Conservation (phyloP, 441 rosid genomes). For the Macaranga tanarius region DNA sequence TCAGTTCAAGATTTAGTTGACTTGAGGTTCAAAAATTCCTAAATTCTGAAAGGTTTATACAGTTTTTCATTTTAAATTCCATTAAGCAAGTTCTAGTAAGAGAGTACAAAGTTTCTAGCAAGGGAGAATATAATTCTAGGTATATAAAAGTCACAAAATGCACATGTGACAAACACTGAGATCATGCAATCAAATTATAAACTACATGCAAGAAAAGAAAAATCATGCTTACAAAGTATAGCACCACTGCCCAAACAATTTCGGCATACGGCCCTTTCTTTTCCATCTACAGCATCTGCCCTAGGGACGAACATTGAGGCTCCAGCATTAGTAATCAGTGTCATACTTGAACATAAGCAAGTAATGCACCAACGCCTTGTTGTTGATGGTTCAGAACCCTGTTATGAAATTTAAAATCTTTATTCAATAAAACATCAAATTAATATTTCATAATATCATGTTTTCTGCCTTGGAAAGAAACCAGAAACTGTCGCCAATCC, state of each 20-base stretch:
- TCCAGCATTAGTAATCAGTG: constrained; percentile 44
- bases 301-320: constrained; percentile 42
- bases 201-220: neutral
- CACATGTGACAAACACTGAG: neutral
- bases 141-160: neutral
- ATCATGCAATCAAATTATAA: neutral
- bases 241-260: constrained; percentile 85
- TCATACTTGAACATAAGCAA: constrained; percentile 58
- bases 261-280: constrained; percentile 65
- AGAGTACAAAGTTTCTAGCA: neutral
- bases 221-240: constrained; percentile 61
- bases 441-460: neutral
- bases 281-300: constrained; percentile 52
- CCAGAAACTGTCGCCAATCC: neutral
- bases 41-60: neutral
- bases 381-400: constrained; percentile 44
- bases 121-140: neutral
- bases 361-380: constrained; percentile 70
- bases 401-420: constrained; percentile 16
- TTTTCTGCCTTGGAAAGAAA: neutral
- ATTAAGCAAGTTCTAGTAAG: neutral
- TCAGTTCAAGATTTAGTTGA: neutral
- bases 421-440: neutral
- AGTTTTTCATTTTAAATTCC: neutral
- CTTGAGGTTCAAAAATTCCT: neutral